These are phyloP conservation scores for Chaetomium strumarium DNA, from an alignment of 2,329 filamentous ascomycete genomes.

Conservation along the genomic window DNA sequence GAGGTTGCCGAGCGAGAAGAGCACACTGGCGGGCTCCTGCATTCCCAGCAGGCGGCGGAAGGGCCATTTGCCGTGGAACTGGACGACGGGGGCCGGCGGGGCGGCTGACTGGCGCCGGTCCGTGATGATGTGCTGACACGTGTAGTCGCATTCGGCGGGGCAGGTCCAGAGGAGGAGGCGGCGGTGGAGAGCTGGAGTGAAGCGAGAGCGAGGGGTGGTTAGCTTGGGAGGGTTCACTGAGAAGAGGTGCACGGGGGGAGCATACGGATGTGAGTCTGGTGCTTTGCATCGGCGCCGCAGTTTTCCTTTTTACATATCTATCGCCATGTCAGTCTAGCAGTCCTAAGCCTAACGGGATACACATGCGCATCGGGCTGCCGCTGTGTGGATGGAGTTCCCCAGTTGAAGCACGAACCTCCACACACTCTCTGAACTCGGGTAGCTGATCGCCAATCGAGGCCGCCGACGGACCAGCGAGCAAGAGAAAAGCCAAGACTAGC, in stretches of 20 bases:
- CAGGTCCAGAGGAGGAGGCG: slow-evolving; percentile 90
- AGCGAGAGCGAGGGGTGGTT: slow-evolving; percentile 14
- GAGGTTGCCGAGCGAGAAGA: slow-evolving; percentile 91
- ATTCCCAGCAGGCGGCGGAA: slow-evolving; percentile 86
- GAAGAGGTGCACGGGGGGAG: slow-evolving; percentile 14
- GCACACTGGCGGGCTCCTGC: slow-evolving; percentile 89
- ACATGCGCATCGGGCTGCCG: no score
- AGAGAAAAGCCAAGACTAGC: slow-evolving; percentile 31
- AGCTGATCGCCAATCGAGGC: slow-evolving; percentile 81
- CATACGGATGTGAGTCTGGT: slow-evolving; percentile 63
- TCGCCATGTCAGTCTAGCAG: not conserved
- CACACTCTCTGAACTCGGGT: slow-evolving; percentile 81
- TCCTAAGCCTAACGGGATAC: no score
- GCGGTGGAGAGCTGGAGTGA: slow-evolving; percentile 64
- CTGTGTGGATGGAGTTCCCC: not conserved
- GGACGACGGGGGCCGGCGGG: slow-evolving; percentile 58
- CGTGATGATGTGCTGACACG: slow-evolving; percentile 92
- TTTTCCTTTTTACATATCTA: slow-evolving; percentile 78
- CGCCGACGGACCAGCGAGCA: slow-evolving; percentile 41
- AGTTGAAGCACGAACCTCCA: slow-evolving; percentile 56
- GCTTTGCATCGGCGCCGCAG: slow-evolving; percentile 57
- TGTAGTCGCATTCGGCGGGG: slow-evolving; percentile 92
- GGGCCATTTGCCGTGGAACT: slow-evolving; percentile 99
- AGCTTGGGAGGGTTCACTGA: not conserved
- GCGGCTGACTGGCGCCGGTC: slow-evolving; percentile 59